phyloP scores from a whole-genome alignment of 2,329 filamentous ascomycete species.

The Colletotrichum australisinense region DNA sequence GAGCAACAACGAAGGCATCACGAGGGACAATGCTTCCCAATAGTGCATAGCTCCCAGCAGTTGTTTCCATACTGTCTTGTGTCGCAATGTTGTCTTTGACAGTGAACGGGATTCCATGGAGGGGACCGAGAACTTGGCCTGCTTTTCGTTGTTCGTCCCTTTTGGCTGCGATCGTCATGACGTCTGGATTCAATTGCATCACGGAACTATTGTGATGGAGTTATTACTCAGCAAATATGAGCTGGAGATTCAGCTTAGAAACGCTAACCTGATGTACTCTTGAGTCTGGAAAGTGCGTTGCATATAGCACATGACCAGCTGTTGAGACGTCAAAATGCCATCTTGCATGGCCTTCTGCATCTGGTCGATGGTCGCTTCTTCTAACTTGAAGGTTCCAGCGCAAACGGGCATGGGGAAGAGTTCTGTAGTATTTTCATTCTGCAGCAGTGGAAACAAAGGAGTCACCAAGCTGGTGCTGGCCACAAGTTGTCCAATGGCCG shows the following conservation, averaged over 20 bases:
- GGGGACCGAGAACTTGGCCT: slow-evolving; percentile 69
- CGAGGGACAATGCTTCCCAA: slow-evolving; percentile 73
- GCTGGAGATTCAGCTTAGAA: neutral
- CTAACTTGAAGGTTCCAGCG: slow-evolving; percentile 64
- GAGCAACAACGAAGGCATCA: slow-evolving; percentile 73
- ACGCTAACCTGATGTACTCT: slow-evolving; percentile 69
- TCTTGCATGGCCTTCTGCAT: slow-evolving; percentile 68
- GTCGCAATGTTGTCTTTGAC: slow-evolving; percentile 80
- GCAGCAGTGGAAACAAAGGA: neutral
- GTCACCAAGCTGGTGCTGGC: neutral
- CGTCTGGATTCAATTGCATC: slow-evolving; percentile 77
- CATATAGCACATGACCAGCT: slow-evolving; percentile 72
- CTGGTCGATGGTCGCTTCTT: slow-evolving; percentile 77
- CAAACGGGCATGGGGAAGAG: slow-evolving; percentile 74
- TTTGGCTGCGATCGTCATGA: slow-evolving; percentile 67
- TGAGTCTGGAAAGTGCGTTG: slow-evolving; percentile 70
- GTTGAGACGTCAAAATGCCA: slow-evolving; percentile 67
- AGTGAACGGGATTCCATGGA: slow-evolving; percentile 81
- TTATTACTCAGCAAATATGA: neutral
- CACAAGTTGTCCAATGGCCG: neutral
- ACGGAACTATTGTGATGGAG: slow-evolving; percentile 56
- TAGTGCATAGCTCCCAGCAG: slow-evolving; percentile 76
- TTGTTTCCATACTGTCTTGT: slow-evolving; percentile 78
- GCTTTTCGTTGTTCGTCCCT: slow-evolving; percentile 69
- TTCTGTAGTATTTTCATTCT: slow-evolving; percentile 48